Conservation (phyloP, 495 filamentous ascomycete species). For the Neurospora sp. region DNA sequence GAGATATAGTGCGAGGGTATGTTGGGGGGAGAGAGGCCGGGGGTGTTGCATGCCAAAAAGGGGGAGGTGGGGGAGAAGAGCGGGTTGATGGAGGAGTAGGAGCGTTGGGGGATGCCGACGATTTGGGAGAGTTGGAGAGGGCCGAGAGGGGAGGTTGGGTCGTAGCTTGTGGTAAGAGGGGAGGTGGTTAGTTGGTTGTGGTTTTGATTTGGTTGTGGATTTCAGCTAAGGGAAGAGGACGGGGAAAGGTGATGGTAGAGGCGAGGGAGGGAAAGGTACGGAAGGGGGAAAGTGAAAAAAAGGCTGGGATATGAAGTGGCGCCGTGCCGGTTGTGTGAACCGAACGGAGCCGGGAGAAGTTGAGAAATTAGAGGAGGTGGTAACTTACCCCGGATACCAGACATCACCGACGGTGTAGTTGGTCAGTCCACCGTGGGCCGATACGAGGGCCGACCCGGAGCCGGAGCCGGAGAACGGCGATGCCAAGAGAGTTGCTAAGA, state of each 20-base stretch:
- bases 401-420: slow-evolving; percentile 41
- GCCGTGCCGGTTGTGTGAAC: too few relatives aligned
- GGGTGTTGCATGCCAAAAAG: slow-evolving; percentile 34
- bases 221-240: too few relatives aligned
- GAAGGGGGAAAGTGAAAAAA: too few relatives aligned
- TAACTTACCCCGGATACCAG: slow-evolving; percentile 36
- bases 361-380: too few relatives aligned
- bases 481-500: slow-evolving; percentile 19
- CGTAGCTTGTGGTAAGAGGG: slow-evolving; percentile 19
- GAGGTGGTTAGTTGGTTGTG: too few relatives aligned
- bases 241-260: too few relatives aligned
- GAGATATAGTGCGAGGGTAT: slow-evolving; percentile 22
- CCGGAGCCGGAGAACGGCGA: not conserved
- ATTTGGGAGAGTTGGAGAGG: slow-evolving; percentile 27
- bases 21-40: slow-evolving; percentile 29
- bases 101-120: slow-evolving; percentile 36
- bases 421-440: slow-evolving; percentile 34
- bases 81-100: slow-evolving; percentile 35
- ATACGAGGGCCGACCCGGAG: slow-evolving; percentile 6
- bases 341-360: too few relatives aligned
- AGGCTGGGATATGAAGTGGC: too few relatives aligned
- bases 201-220: too few relatives aligned
- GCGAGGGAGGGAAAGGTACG: too few relatives aligned
- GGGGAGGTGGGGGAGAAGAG: slow-evolving; percentile 29
- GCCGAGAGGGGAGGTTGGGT: slow-evolving; percentile 23